These are phyloP conservation scores for Fusarium temperatum DNA, from an alignment of 2,329 filamentous ascomycete genomes.

Conservation along the genomic window DNA sequence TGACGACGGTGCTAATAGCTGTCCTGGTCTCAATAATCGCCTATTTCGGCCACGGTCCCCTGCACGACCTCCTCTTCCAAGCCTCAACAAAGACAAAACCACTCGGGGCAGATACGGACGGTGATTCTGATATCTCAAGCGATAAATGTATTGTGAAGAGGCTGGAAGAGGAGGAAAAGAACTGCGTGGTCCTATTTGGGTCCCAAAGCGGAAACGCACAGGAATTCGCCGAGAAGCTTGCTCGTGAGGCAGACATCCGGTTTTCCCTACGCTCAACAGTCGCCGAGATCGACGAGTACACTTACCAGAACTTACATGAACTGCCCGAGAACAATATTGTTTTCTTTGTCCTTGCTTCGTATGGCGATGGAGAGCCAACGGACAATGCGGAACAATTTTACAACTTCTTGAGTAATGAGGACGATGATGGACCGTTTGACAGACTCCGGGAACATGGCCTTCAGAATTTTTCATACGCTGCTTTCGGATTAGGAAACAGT, in stretches of 20 bases:
- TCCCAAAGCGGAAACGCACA: not conserved
- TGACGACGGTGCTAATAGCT: not conserved
- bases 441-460: not conserved
- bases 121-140: not conserved
- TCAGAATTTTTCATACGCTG: not conserved
- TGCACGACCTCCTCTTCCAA: not conserved
- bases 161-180: not conserved
- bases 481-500: not conserved
- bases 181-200: not conserved
- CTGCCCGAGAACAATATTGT: accelerated
- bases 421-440: not conserved
- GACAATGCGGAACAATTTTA: not conserved
- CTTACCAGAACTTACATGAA: not conserved
- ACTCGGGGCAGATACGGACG: accelerated
- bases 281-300: not conserved
- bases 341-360: accelerated
- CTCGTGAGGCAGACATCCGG: accelerated
- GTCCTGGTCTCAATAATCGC: not conserved
- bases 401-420: accelerated
- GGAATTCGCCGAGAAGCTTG: not conserved
- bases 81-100: not conserved
- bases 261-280: not conserved
- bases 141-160: not conserved
- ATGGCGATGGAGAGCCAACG: not conserved
- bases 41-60: not conserved